Conservation (phyloP, 306 rosid genomes). For the Abrus precatorius region DNA sequence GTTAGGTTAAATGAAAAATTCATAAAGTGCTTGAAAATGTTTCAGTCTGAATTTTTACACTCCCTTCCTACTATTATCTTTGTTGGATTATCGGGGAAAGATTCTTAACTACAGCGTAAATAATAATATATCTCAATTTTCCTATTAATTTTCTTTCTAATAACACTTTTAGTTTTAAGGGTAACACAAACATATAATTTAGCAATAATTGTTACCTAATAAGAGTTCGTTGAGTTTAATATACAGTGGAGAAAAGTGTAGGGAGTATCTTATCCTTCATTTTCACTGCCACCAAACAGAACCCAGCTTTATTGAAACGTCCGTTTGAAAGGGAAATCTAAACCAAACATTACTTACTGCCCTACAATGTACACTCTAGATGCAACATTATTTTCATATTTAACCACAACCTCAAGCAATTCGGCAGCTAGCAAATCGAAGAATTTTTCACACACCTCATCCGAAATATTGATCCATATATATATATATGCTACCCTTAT, state of each 20-base stretch:
- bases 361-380: slow-evolving; percentile 11
- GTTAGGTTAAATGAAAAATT: background rate
- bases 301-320: slow-evolving; percentile 39
- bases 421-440: slow-evolving; percentile 10
- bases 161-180: no score
- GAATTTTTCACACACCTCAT: slow-evolving; percentile 8
- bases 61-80: no score
- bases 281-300: slow-evolving; percentile 42
- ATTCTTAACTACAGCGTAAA: no score
- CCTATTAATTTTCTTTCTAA: no score
- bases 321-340: slow-evolving; percentile 21
- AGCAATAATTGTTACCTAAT: background rate
- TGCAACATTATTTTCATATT: slow-evolving; percentile 23
- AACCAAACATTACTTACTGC: background rate
- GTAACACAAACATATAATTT: no score
- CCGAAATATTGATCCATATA: background rate
- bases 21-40: background rate
- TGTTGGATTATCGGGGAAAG: no score
- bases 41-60: no score
- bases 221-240: background rate
- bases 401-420: slow-evolving; percentile 42
- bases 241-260: background rate
- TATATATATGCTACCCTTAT: background rate
- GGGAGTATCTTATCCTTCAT: slow-evolving; percentile 7
- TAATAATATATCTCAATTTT: no score